These are phyloP conservation scores for Fusarium anguioides DNA, from an alignment of 2,329 filamentous ascomycete genomes.

Conservation along the genomic window DNA sequence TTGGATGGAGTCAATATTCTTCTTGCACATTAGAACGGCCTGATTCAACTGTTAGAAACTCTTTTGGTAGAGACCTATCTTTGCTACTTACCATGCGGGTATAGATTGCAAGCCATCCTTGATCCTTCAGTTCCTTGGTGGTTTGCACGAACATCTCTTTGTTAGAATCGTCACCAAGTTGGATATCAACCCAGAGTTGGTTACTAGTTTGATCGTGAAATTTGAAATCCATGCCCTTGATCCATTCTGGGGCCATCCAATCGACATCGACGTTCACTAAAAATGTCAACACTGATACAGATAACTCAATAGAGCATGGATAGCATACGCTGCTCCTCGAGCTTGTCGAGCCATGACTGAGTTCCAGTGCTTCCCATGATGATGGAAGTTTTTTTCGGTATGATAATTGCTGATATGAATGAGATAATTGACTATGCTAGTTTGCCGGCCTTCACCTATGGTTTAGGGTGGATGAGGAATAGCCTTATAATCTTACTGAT, in stretches of 20 bases:
- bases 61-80: rapidly evolving
- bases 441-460: background rate
- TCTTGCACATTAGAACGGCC: constrained; percentile 60
- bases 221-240: constrained; percentile 56
- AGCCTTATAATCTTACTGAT: background rate
- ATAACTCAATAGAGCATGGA: too few species aligned
- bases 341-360: constrained; percentile 56
- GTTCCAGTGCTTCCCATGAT: constrained; percentile 49
- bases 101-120: constrained; percentile 61
- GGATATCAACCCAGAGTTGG: constrained; percentile 60
- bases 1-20: constrained; percentile 58
- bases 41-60: constrained; percentile 15
- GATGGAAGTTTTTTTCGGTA: too few species aligned
- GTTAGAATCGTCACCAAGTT: constrained; percentile 58
- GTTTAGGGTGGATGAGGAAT: background rate
- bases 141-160: constrained; percentile 55
- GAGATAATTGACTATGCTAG: background rate
- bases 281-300: background rate
- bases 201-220: constrained; percentile 63
- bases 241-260: constrained; percentile 63
- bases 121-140: constrained; percentile 56
- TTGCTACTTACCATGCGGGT: constrained; percentile 53
- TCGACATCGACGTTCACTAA: constrained; percentile 63
- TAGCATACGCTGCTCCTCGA: constrained; percentile 54
- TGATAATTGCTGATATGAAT: background rate